Conservation (phyloP, 2,329 filamentous ascomycete genomes). For the Colletotrichum acutatum region DNA sequence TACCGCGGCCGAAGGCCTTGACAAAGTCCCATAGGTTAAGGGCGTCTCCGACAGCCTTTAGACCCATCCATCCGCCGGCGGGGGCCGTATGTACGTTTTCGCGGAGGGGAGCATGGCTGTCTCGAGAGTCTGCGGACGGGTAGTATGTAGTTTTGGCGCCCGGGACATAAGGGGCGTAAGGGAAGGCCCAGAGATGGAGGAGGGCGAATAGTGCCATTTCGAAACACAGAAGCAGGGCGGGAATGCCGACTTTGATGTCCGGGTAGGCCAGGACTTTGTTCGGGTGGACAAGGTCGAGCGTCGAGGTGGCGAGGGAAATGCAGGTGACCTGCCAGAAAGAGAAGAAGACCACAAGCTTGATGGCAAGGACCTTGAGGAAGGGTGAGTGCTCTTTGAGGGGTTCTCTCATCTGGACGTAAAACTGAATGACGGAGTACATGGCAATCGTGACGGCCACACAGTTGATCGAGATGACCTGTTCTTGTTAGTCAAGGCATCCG, state of each 20-base stretch:
- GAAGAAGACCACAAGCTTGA: slow-evolving; percentile 92
- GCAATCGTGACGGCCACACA: slow-evolving; percentile 79
- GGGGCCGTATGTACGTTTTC: slow-evolving; percentile 62
- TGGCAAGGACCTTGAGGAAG: slow-evolving; percentile 84
- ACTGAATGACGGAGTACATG: slow-evolving; percentile 91
- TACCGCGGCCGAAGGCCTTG: slow-evolving; percentile 81
- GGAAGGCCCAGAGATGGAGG: slow-evolving; percentile 85
- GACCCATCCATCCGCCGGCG: slow-evolving; percentile 71
- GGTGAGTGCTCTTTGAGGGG: slow-evolving; percentile 77
- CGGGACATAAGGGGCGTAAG: slow-evolving; percentile 75
- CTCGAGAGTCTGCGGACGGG: slow-evolving; percentile 54
- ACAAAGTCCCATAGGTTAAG: slow-evolving; percentile 86
- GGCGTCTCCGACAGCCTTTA: slow-evolving; percentile 75
- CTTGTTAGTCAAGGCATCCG: slow-evolving; percentile 9
- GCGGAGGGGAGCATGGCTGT: slow-evolving; percentile 51
- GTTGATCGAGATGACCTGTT: slow-evolving; percentile 74
- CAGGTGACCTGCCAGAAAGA: slow-evolving; percentile 83
- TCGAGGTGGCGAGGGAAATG: slow-evolving; percentile 64
- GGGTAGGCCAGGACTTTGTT: slow-evolving; percentile 73
- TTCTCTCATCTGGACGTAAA: slow-evolving; percentile 80
- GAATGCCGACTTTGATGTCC: slow-evolving; percentile 85
- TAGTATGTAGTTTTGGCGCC: slow-evolving; percentile 58
- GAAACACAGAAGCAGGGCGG: slow-evolving; percentile 79
- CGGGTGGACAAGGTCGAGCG: slow-evolving; percentile 70
- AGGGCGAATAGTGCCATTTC: slow-evolving; percentile 87